These are phyloP conservation scores for Isabelozyma rhagii DNA, from an alignment of 805 yeast genomes.

Conservation along the genomic window DNA sequence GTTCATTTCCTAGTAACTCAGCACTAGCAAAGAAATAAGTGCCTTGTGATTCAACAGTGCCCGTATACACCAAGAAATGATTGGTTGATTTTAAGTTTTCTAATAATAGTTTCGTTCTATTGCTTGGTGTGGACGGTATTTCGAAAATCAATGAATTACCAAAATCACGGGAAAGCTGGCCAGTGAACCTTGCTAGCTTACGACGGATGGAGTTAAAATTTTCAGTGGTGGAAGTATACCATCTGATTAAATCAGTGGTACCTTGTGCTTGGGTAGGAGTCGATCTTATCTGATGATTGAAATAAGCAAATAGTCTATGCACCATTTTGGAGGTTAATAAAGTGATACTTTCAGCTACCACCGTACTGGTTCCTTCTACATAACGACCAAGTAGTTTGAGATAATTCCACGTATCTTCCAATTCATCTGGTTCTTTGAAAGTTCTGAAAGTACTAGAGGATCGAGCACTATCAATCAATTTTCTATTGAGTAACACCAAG, in stretches of 20 bases:
- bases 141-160: conserved; percentile 69
- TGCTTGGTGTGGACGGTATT: conserved; percentile 39
- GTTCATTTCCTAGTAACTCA: conserved; percentile 41
- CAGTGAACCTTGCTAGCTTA: conserved; percentile 74
- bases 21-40: conserved; percentile 77
- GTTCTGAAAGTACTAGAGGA: conserved; percentile 66
- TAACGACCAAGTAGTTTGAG: conserved; percentile 73
- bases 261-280: conserved; percentile 49
- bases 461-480: conserved; percentile 72
- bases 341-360: conserved; percentile 76
- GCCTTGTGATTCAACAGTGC: conserved; percentile 69
- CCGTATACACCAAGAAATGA: conserved; percentile 76
- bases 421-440: conserved; percentile 86
- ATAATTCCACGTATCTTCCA: conserved; percentile 78
- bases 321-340: conserved; percentile 63
- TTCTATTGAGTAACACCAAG: conserved; percentile 67
- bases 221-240: conserved; percentile 67
- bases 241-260: conserved; percentile 46
- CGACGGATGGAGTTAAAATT: conserved; percentile 75
- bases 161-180: conserved; percentile 62
- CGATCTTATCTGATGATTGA: conserved; percentile 62
- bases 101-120: conserved; percentile 49
- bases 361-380: conserved; percentile 76
- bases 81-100: conserved; percentile 58
- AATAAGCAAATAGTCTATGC: conserved; percentile 64